Conservation (phyloP, 1,139 yeast genomes). For the Suhomyces taliae region DNA sequence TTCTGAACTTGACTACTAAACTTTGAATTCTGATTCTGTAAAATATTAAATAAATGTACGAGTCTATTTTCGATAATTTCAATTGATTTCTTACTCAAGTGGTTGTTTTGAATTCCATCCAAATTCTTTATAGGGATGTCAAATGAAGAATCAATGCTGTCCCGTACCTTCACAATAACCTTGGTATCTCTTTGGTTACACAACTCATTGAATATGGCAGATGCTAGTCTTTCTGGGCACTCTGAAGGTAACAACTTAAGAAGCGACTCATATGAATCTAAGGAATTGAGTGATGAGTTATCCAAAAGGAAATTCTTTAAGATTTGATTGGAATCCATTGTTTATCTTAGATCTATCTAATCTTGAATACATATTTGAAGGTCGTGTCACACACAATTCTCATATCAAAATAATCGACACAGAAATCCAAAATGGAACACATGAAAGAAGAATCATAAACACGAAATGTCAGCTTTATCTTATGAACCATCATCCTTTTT, state of each 20-base stretch:
- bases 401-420: neutral
- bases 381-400: conserved; percentile 6
- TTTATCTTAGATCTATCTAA: neutral
- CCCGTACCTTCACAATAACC: conserved; percentile 13
- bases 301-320: neutral
- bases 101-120: neutral
- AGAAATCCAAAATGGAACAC: neutral
- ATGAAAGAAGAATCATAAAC: too few relatives aligned
- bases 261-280: conserved; percentile 8
- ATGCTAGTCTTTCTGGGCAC: conserved; percentile 12
- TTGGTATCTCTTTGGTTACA: conserved; percentile 20
- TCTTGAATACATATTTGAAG: conserved; percentile 5
- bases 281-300: neutral
- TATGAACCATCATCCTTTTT: conserved; percentile 17
- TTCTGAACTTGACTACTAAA: conserved; percentile 18
- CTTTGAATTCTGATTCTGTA: conserved; percentile 11
- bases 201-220: conserved; percentile 20
- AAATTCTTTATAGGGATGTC: conserved; percentile 21
- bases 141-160: conserved; percentile 21
- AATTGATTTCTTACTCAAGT: conserved; percentile 12
- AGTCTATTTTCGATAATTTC: conserved; percentile 17
- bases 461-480: conserved; percentile 13
- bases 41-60: conserved; percentile 11
- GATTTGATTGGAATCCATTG: neutral
- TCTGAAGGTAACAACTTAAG: conserved; percentile 18